These are phyloP conservation scores for Cyclotella kingstonii DNA, from an alignment of 108 stramenopile genomes.

Conservation along the genomic window DNA sequence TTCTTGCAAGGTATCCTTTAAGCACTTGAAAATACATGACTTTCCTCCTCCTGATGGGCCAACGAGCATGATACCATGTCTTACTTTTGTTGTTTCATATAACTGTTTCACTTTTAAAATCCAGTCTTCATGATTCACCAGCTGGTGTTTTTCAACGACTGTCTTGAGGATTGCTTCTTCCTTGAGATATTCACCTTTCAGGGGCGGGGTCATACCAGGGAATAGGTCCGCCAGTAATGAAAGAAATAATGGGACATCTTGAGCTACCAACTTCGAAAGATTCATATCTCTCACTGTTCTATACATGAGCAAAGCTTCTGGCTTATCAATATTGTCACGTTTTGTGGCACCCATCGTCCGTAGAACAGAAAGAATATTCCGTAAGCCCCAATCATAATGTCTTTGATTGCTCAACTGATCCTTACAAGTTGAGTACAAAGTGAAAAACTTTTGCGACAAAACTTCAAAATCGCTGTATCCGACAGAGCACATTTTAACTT, in stretches of 20 bases:
- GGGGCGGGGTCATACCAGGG: slow-evolving; percentile 70
- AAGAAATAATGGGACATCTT: slow-evolving; percentile 91
- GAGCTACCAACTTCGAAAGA: slow-evolving; percentile 87
- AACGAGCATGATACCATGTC: slow-evolving; percentile 92
- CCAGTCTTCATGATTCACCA: slow-evolving; percentile 71
- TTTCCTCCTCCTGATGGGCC: slow-evolving; percentile 90
- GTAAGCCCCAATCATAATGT: slow-evolving; percentile 91
- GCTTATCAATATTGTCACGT: slow-evolving; percentile 71
- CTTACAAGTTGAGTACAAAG: slow-evolving; percentile 85
- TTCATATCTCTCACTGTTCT: slow-evolving; percentile 93
- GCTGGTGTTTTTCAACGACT: slow-evolving; percentile 59
- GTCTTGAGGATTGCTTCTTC: slow-evolving; percentile 64
- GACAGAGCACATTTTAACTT: slow-evolving; percentile 92
- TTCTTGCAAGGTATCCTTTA: slow-evolving; percentile 74
- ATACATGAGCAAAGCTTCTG: slow-evolving; percentile 83
- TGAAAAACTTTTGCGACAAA: slow-evolving; percentile 84
- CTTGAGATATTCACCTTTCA: slow-evolving; percentile 78
- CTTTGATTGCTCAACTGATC: slow-evolving; percentile 88
- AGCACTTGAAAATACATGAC: slow-evolving; percentile 80
- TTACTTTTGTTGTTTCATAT: slow-evolving; percentile 72
- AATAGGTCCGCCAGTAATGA: slow-evolving; percentile 87
- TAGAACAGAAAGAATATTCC: slow-evolving; percentile 88
- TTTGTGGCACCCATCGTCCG: slow-evolving; percentile 89
- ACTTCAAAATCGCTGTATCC: slow-evolving; percentile 84
- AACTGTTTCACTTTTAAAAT: slow-evolving; percentile 87